Base-by-base conservation (phyloP, 768 basidiomycete genomes). In the Trametopsis cervina region DNA sequence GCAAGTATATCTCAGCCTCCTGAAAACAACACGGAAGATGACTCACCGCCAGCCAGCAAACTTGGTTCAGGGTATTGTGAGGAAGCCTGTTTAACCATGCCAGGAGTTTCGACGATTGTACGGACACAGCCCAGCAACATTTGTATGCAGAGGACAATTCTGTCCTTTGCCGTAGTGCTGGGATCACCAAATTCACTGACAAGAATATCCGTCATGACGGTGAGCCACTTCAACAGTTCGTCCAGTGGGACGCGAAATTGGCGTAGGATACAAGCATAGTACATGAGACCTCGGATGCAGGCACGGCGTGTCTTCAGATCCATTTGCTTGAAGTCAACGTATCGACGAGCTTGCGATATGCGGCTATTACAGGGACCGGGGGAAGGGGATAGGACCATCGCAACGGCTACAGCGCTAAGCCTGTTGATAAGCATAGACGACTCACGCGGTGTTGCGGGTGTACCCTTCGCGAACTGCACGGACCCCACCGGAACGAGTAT, bases 381-480 rank as follows among this genome's bases (percentile, higher is more conserved):
- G 0, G 70, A 64, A 0, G 81, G 78, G 40, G 85, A 79, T 39
- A 96, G 75, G 55, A 82, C 75, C 37, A 87, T 72, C 3, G 80
- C 81, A 22, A 89, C 70, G 4, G 84, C 78, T 54, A 86, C 70
- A 10, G 86, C 82, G 42, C 77, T 79, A 57, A 89, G 80, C 7
- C 92, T 80, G 63, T 96, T 96, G 64, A 84, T 80, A 26, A 95
- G 70, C 74, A 81, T 81, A 0, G 89, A 85, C 2, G 87, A 69
- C 29, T 86, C 78, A 26, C 74, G 68, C 2, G 61, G 52, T 0
- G 71, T 66, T 0, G 83, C 80, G 4, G 76, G 77, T 2, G 60
- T 66, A 1, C 63, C 62, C 36, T 78, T 75, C 2, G 75, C 75
- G 66, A 85, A 87, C 1, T 80, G 72, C 5, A 90, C 73, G 2